Evolutionary conservation across 1,284 basidiomycete species (phyloP).

Genomic region (Cutaneotrichosporon dermatis): DNA sequence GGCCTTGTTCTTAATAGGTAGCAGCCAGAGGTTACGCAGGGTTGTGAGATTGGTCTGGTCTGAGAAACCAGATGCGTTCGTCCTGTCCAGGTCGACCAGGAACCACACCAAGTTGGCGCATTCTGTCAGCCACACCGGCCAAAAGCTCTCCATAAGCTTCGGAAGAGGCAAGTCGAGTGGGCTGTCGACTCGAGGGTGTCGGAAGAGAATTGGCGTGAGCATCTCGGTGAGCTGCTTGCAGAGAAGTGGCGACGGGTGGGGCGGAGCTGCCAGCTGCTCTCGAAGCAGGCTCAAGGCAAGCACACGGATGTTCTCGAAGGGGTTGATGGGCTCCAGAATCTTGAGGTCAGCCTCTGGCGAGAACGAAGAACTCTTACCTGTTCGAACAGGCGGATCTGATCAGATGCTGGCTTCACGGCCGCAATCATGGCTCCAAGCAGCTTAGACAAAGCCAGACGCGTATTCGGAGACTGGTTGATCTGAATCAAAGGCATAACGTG

Average conservation of each 20-base stretch:
- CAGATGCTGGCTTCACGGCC: constrained; percentile 5
- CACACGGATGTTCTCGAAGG: constrained; percentile 37
- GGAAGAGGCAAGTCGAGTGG: constrained; percentile 15
- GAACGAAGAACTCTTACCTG: constrained; percentile 19
- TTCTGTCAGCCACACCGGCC: constrained; percentile 32
- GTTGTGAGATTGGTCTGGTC: neutral
- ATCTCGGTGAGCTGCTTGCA: constrained; percentile 13
- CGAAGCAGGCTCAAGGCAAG: constrained; percentile 31
- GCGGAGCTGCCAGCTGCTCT: constrained; percentile 21
- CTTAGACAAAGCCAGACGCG: constrained; percentile 32
- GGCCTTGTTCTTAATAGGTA: constrained; percentile 3
- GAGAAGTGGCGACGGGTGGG: constrained; percentile 11
- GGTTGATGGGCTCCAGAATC: constrained; percentile 39
- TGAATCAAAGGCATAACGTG: constrained; percentile 36
- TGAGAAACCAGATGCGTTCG: constrained; percentile 12
- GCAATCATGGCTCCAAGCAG: constrained; percentile 30
- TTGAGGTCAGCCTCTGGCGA: constrained; percentile 5
- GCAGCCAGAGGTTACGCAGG: constrained; percentile 6
- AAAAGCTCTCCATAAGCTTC: constrained; percentile 23
- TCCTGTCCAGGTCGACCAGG: constrained; percentile 11
- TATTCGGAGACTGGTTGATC: constrained; percentile 22
- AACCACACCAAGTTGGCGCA: constrained; percentile 21
- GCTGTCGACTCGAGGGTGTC: constrained; percentile 10
- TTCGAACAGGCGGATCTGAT: constrained; percentile 29
- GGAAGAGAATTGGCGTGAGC: constrained; percentile 24